These are phyloP conservation scores for Colletotrichum sp. DNA, from an alignment of 2,329 filamentous ascomycete genomes.

Conservation along the genomic window DNA sequence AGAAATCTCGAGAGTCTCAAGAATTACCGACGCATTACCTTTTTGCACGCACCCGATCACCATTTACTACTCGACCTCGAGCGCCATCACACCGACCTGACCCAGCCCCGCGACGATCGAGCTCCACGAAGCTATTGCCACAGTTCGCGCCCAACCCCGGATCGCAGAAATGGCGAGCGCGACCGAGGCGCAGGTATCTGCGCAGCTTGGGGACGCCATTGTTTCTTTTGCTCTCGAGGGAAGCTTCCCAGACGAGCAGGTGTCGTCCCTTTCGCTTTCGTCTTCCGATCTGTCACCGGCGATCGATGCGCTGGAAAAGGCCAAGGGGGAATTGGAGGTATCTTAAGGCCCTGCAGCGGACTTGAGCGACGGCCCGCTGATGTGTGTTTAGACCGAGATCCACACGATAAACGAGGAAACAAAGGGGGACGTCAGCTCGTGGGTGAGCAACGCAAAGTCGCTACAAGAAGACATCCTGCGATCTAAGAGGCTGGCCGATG, in stretches of 20 bases:
- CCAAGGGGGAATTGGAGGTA: slow-evolving; percentile 46
- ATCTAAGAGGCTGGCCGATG: slow-evolving; percentile 78
- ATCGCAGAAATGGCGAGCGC: slow-evolving; percentile 32
- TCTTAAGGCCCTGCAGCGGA: neutral
- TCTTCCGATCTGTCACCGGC: slow-evolving; percentile 43
- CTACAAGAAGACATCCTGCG: slow-evolving; percentile 85
- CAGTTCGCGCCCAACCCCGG: neutral
- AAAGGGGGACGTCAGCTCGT: slow-evolving; percentile 80
- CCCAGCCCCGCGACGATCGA: neutral
- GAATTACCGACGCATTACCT: neutral
- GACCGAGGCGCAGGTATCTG: slow-evolving; percentile 27
- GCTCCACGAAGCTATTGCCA: neutral
- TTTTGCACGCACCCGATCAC: neutral
- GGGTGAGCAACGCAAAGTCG: slow-evolving; percentile 84
- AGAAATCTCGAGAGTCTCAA: neutral
- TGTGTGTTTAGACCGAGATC: slow-evolving; percentile 66
- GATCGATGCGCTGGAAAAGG: slow-evolving; percentile 40
- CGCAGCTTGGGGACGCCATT: slow-evolving; percentile 43
- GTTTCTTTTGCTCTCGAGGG: slow-evolving; percentile 45
- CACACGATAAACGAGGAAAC: slow-evolving; percentile 77
- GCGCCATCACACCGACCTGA: neutral
- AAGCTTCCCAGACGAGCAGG: slow-evolving; percentile 43
- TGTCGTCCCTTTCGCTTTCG: slow-evolving; percentile 40
- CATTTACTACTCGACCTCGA: neutral
- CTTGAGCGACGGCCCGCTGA: neutral